Conservation (phyloP, 805 yeast genomes). For the Candida ovalis region DNA sequence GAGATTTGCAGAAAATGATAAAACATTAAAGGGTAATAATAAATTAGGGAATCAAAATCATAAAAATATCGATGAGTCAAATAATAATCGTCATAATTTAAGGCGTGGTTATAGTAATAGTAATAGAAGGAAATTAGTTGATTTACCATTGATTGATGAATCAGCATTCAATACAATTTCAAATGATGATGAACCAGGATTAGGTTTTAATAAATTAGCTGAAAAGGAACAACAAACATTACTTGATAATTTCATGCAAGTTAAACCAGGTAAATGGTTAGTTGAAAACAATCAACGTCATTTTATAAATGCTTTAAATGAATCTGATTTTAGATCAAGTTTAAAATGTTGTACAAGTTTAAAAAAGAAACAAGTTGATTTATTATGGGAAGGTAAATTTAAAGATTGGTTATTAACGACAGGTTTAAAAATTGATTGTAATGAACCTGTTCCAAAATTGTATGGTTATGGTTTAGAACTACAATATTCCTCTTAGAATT, state of each 20-base stretch:
- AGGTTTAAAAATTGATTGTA: conserved; percentile 55
- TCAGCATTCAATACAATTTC: not conserved
- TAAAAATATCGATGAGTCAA: too few relatives aligned
- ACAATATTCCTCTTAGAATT: conserved; percentile 51
- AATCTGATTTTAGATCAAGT: conserved; percentile 62
- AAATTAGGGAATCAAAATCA: not conserved
- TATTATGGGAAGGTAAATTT: conserved; percentile 86
- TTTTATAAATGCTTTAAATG: conserved; percentile 37
- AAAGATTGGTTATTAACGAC: conserved; percentile 76
- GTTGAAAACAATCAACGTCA: conserved; percentile 18
- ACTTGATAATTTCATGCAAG: conserved; percentile 21
- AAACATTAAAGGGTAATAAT: not conserved
- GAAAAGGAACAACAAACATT: conserved; percentile 19
- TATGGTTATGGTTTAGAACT: conserved; percentile 55
- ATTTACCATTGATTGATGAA: conserved; percentile 5
- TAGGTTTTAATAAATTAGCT: conserved; percentile 18
- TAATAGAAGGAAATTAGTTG: not conserved
- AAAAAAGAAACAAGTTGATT: conserved; percentile 53
- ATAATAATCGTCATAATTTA: not conserved
- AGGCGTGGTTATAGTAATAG: not conserved
- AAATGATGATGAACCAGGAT: not conserved
- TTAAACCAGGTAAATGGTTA: conserved; percentile 16
- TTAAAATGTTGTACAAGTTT: conserved; percentile 70
- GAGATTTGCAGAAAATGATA: conserved; percentile 36
- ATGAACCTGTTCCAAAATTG: conserved; percentile 43